These are phyloP conservation scores for Sporisorium graminicola DNA, from an alignment of 1,284 basidiomycete genomes.

Conservation along the genomic window DNA sequence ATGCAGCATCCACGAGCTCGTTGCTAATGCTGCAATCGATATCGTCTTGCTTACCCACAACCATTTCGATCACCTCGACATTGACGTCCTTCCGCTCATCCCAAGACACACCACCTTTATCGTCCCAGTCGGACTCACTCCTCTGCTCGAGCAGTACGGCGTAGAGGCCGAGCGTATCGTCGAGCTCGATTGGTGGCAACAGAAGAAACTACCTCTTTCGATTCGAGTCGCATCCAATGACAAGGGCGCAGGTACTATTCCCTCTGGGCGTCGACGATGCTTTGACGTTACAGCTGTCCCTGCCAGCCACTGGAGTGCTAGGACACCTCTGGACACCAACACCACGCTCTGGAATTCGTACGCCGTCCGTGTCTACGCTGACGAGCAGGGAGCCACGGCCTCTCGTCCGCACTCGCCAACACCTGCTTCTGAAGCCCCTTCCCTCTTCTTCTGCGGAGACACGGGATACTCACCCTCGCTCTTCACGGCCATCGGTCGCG, in stretches of 20 bases:
- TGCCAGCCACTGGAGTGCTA: conserved; percentile 72
- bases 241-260: neutral
- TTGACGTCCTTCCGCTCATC: conserved; percentile 54
- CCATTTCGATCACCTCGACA: conserved; percentile 65
- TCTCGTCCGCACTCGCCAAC: conserved; percentile 8
- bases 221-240: conserved; percentile 25
- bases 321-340: conserved; percentile 72
- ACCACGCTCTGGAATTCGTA: conserved; percentile 71
- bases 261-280: conserved; percentile 11
- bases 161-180: conserved; percentile 44
- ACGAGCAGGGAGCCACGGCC: neutral
- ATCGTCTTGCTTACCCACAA: conserved; percentile 72
- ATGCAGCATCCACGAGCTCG: conserved; percentile 70
- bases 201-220: conserved; percentile 13
- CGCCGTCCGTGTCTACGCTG: conserved; percentile 41
- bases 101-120: conserved; percentile 57
- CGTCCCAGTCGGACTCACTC: conserved; percentile 62
- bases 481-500: conserved; percentile 71
- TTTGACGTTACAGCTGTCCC: conserved; percentile 55
- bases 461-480: conserved; percentile 71
- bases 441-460: conserved; percentile 71
- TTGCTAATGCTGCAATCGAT: conserved; percentile 68
- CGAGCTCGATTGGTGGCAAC: conserved; percentile 69
- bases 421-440: conserved; percentile 12
- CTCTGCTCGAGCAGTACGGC: conserved; percentile 55